Evolutionary conservation across 1,139 yeast species (phyloP).

Genomic region (Lodderomyces jiufengensis): DNA sequence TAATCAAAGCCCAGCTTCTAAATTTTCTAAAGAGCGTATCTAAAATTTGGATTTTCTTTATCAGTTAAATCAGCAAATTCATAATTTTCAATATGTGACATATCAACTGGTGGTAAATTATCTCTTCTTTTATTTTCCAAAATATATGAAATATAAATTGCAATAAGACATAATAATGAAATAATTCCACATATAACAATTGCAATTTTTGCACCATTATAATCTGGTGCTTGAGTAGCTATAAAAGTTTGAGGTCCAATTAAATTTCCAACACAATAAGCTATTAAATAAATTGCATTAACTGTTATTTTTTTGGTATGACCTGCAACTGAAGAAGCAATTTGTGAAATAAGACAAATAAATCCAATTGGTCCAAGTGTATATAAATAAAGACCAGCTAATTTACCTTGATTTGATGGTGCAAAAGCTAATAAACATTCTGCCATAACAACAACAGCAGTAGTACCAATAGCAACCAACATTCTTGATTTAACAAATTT

Average conservation of each 20-base stretch:
- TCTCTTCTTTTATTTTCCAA: conserved; percentile 28
- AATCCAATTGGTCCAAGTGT: conserved; percentile 36
- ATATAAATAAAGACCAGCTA: conserved; percentile 39
- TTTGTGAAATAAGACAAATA: conserved; percentile 45
- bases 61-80: conserved; percentile 65
- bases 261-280: conserved; percentile 65
- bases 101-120: conserved; percentile 13
- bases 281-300: conserved; percentile 57
- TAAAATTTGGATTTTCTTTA: conserved; percentile 58
- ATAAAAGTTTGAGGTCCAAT: conserved; percentile 71
- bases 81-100: conserved; percentile 40
- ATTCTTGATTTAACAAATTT: conserved; percentile 34
- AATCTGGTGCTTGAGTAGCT: conserved; percentile 49
- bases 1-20: no score
- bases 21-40: conserved; percentile 30
- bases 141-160: conserved; percentile 27
- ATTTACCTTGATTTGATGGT: conserved; percentile 26
- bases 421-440: conserved; percentile 50
- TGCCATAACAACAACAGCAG: conserved; percentile 34
- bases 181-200: conserved; percentile 32
- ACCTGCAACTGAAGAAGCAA: conserved; percentile 64
- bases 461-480: conserved; percentile 40
- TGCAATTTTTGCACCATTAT: conserved; percentile 42
- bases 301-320: conserved; percentile 63
- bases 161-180: conserved; percentile 19